Conservation (phyloP, 805 yeast genomes). For the Wickerhamomyces ciferrii region DNA sequence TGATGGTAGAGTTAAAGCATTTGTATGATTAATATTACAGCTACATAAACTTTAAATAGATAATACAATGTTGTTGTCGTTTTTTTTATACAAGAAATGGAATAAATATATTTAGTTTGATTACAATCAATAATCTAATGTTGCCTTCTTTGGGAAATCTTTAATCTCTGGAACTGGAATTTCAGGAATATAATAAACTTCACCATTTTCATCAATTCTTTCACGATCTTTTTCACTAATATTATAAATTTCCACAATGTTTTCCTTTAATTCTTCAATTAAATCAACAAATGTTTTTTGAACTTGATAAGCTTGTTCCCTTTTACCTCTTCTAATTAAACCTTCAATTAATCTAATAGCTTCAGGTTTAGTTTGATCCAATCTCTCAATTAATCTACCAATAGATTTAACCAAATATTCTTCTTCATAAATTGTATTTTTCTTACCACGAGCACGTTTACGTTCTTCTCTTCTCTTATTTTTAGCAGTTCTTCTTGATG, state of each 20-base stretch:
- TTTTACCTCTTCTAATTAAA: constrained; percentile 62
- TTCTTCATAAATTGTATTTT: constrained; percentile 96
- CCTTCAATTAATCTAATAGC: constrained; percentile 71
- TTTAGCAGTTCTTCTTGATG: constrained; percentile 86
- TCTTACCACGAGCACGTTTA: constrained; percentile 93
- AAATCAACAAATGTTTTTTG: constrained; percentile 65
- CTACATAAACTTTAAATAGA: background rate
- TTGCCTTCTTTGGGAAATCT: constrained; percentile 53
- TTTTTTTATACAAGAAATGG: background rate
- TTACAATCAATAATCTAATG: constrained; percentile 40
- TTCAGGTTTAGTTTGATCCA: constrained; percentile 70
- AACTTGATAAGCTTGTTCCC: constrained; percentile 77
- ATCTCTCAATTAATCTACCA: constrained; percentile 81
- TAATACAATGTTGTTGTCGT: too few relatives aligned
- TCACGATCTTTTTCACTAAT: constrained; percentile 85
- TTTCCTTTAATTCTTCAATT: constrained; percentile 46
- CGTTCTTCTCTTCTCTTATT: constrained; percentile 94
- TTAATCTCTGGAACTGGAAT: constrained; percentile 65
- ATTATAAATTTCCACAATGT: constrained; percentile 69
- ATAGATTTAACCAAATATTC: constrained; percentile 87
- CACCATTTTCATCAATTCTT: constrained; percentile 85
- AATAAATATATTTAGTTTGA: constrained; percentile 22
- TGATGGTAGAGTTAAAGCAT: constrained; percentile 17
- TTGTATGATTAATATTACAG: background rate
- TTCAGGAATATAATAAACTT: constrained; percentile 70